Conservation (phyloP, 2,329 filamentous ascomycete species). For the Arthrobotrys megalospora region DNA sequence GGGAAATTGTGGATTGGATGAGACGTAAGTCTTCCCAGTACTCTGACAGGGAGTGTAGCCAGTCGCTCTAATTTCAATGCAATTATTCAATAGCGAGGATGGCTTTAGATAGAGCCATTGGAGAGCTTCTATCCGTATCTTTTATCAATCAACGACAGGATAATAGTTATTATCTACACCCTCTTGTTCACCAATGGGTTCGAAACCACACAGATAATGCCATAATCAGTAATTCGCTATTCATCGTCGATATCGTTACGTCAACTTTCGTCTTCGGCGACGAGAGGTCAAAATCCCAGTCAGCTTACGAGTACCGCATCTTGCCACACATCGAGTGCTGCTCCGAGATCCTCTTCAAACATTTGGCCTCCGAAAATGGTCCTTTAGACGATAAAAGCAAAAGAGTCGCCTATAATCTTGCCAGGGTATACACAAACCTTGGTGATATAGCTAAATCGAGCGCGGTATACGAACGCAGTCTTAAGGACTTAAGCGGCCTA, state of each 20-base stretch:
- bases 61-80: not conserved
- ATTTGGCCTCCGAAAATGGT: not conserved
- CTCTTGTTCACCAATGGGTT: slow-evolving; percentile 25
- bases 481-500: not conserved
- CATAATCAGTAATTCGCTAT: slow-evolving; percentile 1
- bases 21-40: slow-evolving; percentile 14
- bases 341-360: slow-evolving; percentile 15
- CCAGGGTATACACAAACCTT: slow-evolving; percentile 11
- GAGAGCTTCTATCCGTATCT: slow-evolving; percentile 14
- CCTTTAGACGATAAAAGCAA: not conserved
- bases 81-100: slow-evolving; percentile 7
- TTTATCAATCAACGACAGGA: not conserved
- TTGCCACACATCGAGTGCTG: slow-evolving; percentile 31
- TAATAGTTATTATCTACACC: slow-evolving; percentile 18
- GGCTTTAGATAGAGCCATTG: slow-evolving; percentile 7
- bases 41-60: not conserved
- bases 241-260: slow-evolving; percentile 15
- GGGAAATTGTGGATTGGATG: slow-evolving; percentile 21
- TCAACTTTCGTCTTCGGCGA: slow-evolving; percentile 22
- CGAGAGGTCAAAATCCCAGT: not conserved
- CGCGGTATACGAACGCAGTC: slow-evolving; percentile 15
- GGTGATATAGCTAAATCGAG: slow-evolving; percentile 15
- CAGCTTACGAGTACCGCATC: slow-evolving; percentile 20
- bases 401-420: slow-evolving; percentile 20
- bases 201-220: slow-evolving; percentile 3